These are phyloP conservation scores for Solanum aculeatissimum DNA, from an alignment of 305 asterid species.

Conservation along the genomic window DNA sequence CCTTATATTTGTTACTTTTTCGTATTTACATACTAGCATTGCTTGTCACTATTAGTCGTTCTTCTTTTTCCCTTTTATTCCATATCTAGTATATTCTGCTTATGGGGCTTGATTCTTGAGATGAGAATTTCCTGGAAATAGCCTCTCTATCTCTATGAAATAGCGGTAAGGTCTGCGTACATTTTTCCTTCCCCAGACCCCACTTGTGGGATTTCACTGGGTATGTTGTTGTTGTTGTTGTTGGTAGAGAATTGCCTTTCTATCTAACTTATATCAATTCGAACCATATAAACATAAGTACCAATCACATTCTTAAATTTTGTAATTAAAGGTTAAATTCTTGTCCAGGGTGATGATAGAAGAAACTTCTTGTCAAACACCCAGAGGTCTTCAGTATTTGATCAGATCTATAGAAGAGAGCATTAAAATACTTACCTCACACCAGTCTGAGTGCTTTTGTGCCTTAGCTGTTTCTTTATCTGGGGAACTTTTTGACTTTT, in stretches of 20 bases:
- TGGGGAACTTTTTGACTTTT: constrained; percentile 32
- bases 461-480: constrained; percentile 24
- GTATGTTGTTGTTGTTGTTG: too few species aligned
- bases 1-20: too few species aligned
- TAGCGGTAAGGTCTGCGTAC: too few species aligned
- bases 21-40: too few species aligned
- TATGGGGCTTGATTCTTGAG: too few species aligned
- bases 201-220: too few species aligned
- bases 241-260: not conserved
- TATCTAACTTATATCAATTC: not conserved
- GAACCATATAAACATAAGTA: not conserved
- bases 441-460: constrained; percentile 69
- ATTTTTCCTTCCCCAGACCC: too few species aligned
- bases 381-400: not conserved
- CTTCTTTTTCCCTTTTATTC: too few species aligned
- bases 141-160: too few species aligned
- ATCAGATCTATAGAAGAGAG: not conserved
- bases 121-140: too few species aligned
- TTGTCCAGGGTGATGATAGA: not conserved
- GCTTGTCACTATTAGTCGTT: too few species aligned
- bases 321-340: not conserved
- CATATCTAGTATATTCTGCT: too few species aligned
- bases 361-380: not conserved
- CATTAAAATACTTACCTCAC: constrained; percentile 56
- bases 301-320: not conserved